A percentile compares a stretch with the other conserved stretches of the same genome.
Evolutionary conservation across 2,329 filamentous ascomycete genomes (phyloP).

Genomic region (Colletotrichum liaoningense): DNA sequence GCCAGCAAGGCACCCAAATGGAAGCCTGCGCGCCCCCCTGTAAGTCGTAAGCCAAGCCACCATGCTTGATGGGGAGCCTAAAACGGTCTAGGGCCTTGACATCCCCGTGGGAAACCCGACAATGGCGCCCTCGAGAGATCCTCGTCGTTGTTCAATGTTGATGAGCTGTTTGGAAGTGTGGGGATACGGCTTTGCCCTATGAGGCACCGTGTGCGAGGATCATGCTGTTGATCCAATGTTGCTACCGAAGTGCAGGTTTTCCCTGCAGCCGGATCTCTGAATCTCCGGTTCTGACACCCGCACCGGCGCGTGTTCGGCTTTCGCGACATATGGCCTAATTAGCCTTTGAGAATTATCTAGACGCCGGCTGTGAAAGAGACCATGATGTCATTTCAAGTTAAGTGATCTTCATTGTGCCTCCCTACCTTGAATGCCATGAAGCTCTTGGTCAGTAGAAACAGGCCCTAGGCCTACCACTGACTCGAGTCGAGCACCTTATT

Average conservation of each 20-base stretch:
- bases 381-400: neutral
- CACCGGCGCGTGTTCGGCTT: neutral
- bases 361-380: neutral
- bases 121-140: neutral
- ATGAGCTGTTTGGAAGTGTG: neutral
- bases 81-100: neutral
- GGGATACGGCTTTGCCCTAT: neutral
- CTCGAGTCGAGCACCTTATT: neutral
- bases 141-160: neutral
- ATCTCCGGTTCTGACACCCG: neutral
- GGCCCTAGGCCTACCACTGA: neutral
- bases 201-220: neutral
- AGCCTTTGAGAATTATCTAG: neutral
- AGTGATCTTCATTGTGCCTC: neutral
- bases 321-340: neutral
- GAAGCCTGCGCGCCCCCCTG: constrained; percentile 1
- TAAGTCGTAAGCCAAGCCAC: constrained; percentile 6
- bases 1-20: neutral
- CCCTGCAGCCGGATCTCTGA: neutral
- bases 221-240: neutral
- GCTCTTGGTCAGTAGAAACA: neutral
- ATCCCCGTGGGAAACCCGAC: neutral
- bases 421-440: neutral
- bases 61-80: neutral
- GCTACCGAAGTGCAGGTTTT: neutral